Conservation (phyloP, 257 asterid species). For the Cynanchum wilfordii region DNA sequence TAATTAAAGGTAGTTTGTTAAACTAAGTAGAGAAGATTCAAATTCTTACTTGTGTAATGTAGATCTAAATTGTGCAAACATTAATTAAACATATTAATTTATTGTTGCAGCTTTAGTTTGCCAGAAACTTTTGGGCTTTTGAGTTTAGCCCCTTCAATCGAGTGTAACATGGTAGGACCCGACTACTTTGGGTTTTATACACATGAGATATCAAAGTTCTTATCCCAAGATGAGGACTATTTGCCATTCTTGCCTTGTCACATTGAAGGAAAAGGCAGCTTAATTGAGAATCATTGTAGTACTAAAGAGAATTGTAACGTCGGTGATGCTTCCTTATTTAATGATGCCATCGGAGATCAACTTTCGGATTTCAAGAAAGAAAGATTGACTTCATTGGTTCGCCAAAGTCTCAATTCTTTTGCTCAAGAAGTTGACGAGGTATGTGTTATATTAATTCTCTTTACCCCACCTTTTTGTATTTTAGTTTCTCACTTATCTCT, state of each 20-base stretch:
- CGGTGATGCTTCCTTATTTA: constrained; percentile 38
- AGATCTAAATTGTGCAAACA: not conserved
- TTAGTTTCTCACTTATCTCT: not conserved
- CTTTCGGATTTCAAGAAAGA: constrained; percentile 50
- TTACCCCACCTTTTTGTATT: not conserved
- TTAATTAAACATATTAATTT: constrained; percentile 7
- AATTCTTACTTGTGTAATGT: not conserved
- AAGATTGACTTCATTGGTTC: constrained; percentile 49
- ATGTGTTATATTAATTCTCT: not conserved
- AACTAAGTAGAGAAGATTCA: not conserved
- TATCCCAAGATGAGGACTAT: constrained; percentile 45
- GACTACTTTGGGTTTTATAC: constrained; percentile 63
- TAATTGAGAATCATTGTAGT: constrained; percentile 19
- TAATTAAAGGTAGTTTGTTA: not conserved
- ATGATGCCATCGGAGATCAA: constrained; percentile 52
- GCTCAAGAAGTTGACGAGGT: constrained; percentile 78
- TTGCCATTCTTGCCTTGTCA: constrained; percentile 30
- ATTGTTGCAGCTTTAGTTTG: constrained; percentile 41
- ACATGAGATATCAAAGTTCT: constrained; percentile 39
- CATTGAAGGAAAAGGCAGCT: constrained; percentile 19
- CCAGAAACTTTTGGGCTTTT: constrained; percentile 25
- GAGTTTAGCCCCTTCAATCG: constrained; percentile 28
- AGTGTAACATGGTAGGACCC: constrained; percentile 36
- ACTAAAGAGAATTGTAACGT: constrained; percentile 8
- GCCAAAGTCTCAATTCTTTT: constrained; percentile 52